Base-by-base conservation (phyloP, 2,329 filamentous ascomycete genomes). In the Scytalidium sp. region DNA sequence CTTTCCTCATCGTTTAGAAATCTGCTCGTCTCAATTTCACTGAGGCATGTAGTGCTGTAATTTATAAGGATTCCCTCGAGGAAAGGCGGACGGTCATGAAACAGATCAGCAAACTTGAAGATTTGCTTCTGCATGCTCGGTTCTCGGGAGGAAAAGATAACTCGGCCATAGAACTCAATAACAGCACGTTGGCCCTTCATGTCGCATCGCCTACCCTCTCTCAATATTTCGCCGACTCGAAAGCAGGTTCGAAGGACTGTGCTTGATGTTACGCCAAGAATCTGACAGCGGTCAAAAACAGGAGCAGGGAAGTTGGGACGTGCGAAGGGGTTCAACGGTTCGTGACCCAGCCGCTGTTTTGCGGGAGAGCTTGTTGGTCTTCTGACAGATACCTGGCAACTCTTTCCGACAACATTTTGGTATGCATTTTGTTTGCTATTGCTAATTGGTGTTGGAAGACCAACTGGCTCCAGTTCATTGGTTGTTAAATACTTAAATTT, bases 91-190 rank as follows among this genome's bases (percentile, higher is more conserved):
- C 71, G 72, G 19, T 81, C 74, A 52, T 81, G 79, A 56, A 82
- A 84, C 0, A 88, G 64, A 57, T 87, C 84, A 36, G 73, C 71
- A 45, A 88, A 79, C n/a, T 80, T 74, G 54, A 88, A 87, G 49
- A 80, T 71, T 59, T 89, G 84, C 53, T 75, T 80, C 19, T 63
- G 69, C 7, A 61, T 57, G 6, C 69, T 64, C 11, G 67, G 65
- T 49, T 84, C 79, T 0, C 84, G 76, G 47, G 70, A 75, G 0
- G 84, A 86, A 46, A 73, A 74, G 1, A 70, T 70, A 2, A 88
- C 78, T 21, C 80, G 74, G 3, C 82, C 83, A 59, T 83, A 89
- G 0, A 88, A 65, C 61, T 88, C 84, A 51, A 88, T 75, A 47
- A 88, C 74, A 3, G 70, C 71, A 46, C 78, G 74, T 41, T 76